Base-by-base conservation (phyloP, 2,329 filamentous ascomycete genomes). In the Sporothrix curviconia region DNA sequence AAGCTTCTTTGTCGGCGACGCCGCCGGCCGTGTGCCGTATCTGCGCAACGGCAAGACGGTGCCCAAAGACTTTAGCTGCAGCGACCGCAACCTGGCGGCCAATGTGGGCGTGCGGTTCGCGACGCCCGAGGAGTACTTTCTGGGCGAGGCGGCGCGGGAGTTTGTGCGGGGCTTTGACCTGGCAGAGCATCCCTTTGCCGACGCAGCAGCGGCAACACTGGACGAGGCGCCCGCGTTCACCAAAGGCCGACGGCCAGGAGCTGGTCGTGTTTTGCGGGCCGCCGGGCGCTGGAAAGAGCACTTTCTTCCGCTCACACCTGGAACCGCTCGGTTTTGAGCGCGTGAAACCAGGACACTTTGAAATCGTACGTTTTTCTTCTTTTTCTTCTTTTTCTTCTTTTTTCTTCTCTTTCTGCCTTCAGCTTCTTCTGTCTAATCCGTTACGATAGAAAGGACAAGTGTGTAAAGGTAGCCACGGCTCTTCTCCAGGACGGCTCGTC, bases 81-180 rank as follows among this genome's bases (percentile, higher is more conserved):
- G 82, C 8, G 83, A 86, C 66, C 74, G 90, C 58, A 89, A 96
- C 66, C 87, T 97, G 65, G 92, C 94, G 3, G 78, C 85, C 60
- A 97, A 99, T 66, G 74, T 92, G 12, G 89, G 89, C 4, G 82
- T 99, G 63, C 68, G 74, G 12, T 99, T 92, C 69, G 76, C 84
- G 58, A 96, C 92, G 0, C 94, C 94, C 0, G 94, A 99, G 67
- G 92, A 96, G 70, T 96, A 86, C 73, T 97, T 97, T 68, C 79
- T 92, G 1, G 79, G 79, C 1, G 81, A 90, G 64, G 66, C 79
- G 24, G 76, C 87, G 1, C 79, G 84, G 62, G 79, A 83, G 1
- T 94, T 89, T 66, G 71, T 72, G 9, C 79, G 89, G 56, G 75
- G 81, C 0, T 95, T 97, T 64, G 85, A 96, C 61, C 81, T 92